Evolutionary conservation across 2,329 filamentous ascomycete species (phyloP).

Genomic region (Exophiala calicioides): DNA sequence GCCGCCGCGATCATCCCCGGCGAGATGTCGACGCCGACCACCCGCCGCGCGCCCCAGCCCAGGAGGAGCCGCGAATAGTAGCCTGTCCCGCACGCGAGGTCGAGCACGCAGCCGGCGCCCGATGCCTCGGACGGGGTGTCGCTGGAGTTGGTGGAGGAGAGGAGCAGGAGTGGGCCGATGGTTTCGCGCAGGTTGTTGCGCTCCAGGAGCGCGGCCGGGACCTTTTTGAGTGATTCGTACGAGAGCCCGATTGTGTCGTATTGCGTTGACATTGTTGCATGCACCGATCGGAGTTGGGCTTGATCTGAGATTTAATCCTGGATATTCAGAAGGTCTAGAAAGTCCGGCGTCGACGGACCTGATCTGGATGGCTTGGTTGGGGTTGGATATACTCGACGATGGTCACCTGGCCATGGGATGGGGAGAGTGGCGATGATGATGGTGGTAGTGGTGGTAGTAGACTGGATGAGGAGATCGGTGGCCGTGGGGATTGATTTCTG

Average conservation of each 20-base stretch:
- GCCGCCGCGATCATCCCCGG: constrained; percentile 38
- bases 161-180: constrained; percentile 6
- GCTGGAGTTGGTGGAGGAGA: not conserved
- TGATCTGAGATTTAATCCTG: too few relatives aligned
- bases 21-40: constrained; percentile 42
- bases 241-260: constrained; percentile 19
- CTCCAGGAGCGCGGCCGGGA: constrained; percentile 15
- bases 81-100: constrained; percentile 43
- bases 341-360: too few relatives aligned
- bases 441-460: too few relatives aligned
- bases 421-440: too few relatives aligned
- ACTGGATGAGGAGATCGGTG: too few relatives aligned
- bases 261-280: constrained; percentile 9
- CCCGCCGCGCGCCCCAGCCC: constrained; percentile 38
- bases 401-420: too few relatives aligned
- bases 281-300: too few relatives aligned
- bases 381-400: too few relatives aligned
- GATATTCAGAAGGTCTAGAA: too few relatives aligned
- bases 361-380: too few relatives aligned
- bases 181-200: constrained; percentile 13
- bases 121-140: not conserved
- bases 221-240: constrained; percentile 17
- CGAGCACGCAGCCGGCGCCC: constrained; percentile 32
- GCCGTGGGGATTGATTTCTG: too few relatives aligned
- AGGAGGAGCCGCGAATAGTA: constrained; percentile 39